Conservation (phyloP, 1,139 yeast species). For the Magnusiomyces paraingens region DNA sequence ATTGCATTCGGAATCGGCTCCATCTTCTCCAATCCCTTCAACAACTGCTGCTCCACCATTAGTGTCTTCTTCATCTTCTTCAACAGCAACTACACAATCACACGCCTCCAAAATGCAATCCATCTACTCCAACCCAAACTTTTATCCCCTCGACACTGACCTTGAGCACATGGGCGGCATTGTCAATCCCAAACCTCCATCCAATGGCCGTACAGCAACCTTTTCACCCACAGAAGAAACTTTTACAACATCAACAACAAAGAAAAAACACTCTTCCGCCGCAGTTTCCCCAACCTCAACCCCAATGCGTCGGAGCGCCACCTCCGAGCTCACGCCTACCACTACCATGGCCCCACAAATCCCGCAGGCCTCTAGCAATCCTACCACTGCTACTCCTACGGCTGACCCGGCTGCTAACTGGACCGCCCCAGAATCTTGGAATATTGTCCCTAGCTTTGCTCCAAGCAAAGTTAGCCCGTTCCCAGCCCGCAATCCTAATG, state of each 20-base stretch:
- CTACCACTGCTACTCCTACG: conserved; percentile 12
- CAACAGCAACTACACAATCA: background rate
- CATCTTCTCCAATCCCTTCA: too few relatives aligned
- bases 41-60: background rate
- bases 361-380: background rate
- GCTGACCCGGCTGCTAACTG: conserved; percentile 11
- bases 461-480: conserved; percentile 7
- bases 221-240: background rate
- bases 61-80: background rate
- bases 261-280: background rate
- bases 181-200: conserved; percentile 11
- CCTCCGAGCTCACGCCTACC: too few relatives aligned
- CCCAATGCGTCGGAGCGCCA: background rate
- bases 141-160: conserved; percentile 13
- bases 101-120: background rate
- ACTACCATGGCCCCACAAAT: background rate
- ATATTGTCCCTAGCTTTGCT: conserved; percentile 13
- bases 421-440: conserved; percentile 17
- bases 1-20: background rate
- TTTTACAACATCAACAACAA: background rate
- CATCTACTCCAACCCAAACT: background rate
- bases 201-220: conserved; percentile 2
- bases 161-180: conserved; percentile 14
- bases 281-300: background rate
- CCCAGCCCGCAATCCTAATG: conserved; percentile 5